Evolutionary conservation across 306 rosid genomes (phyloP).

Genomic region (Sicyos edulis): DNA sequence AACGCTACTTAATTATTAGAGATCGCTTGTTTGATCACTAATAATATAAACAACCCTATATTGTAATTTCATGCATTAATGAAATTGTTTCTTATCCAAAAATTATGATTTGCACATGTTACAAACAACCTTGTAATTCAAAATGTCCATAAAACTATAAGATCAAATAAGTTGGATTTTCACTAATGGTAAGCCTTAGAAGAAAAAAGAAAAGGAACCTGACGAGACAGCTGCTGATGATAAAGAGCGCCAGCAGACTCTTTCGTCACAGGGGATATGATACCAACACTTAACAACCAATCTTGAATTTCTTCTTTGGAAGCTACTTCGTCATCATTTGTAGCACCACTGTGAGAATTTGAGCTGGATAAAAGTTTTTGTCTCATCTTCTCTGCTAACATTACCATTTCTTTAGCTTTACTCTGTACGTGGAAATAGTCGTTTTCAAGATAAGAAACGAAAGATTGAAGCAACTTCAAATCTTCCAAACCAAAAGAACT

Average conservation of each 20-base stretch:
- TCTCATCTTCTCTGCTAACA: conserved; percentile 98
- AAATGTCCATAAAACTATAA: neutral
- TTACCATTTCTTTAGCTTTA: conserved; percentile 97
- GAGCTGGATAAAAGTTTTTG: conserved; percentile 71
- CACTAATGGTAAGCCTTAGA: neutral
- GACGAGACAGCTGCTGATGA: conserved; percentile 93
- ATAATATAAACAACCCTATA: too few relatives aligned
- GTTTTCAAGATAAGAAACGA: neutral
- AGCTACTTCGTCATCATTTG: conserved; percentile 76
- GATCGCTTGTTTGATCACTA: too few relatives aligned
- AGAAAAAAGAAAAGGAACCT: conserved; percentile 40
- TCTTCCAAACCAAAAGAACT: neutral
- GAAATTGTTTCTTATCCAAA: too few relatives aligned
- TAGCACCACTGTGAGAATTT: conserved; percentile 46
- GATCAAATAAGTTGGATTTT: neutral
- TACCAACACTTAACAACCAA: conserved; percentile 90
- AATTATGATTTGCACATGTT: neutral
- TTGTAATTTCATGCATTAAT: too few relatives aligned
- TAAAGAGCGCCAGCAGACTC: conserved; percentile 95
- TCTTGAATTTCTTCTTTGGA: conserved; percentile 96
- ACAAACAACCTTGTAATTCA: neutral
- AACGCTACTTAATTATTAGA: too few relatives aligned
- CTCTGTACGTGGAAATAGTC: conserved; percentile 51
- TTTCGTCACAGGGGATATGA: conserved; percentile 90
- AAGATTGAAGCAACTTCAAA: neutral